Conservation (phyloP, 2,329 filamentous ascomycete genomes). For the Blastomyces parvus region DNA sequence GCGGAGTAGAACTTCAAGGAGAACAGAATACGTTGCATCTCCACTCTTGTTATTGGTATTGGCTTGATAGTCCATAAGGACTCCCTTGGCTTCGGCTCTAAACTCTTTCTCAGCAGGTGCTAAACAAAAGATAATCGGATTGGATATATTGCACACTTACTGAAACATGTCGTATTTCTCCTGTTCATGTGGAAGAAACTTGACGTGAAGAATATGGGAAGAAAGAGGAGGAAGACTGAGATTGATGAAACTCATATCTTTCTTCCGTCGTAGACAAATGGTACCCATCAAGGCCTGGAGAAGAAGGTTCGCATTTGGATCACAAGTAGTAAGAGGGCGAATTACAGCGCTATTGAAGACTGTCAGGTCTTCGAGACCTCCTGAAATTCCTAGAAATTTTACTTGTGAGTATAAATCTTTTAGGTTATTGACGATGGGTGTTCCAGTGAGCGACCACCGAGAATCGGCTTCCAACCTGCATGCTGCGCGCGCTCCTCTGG, state of each 20-base stretch:
- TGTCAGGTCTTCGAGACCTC: conserved; percentile 61
- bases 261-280: conserved; percentile 70
- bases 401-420: conserved; percentile 73
- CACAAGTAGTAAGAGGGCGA: conserved; percentile 53
- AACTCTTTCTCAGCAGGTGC: conserved; percentile 14
- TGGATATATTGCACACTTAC: conserved; percentile 34
- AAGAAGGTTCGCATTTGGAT: conserved; percentile 50
- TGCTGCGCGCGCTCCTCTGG: conserved; percentile 62
- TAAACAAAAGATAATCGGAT: conserved; percentile 7
- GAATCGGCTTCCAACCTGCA: conserved; percentile 58
- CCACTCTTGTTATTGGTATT: conserved; percentile 31
- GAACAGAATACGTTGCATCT: conserved; percentile 56
- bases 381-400: conserved; percentile 65
- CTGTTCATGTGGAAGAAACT: conserved; percentile 63
- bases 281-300: conserved; percentile 71
- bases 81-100: conserved; percentile 63
- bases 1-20: conserved; percentile 72
- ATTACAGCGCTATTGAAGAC: conserved; percentile 66
- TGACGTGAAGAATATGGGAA: conserved; percentile 66
- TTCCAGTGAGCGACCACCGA: conserved; percentile 71
- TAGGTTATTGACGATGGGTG: conserved; percentile 73
- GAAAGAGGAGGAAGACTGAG: conserved; percentile 66
- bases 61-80: conserved; percentile 51
- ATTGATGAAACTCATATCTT: conserved; percentile 82
- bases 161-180: conserved; percentile 67